phyloP scores from a whole-genome alignment of 495 filamentous ascomycete species.

The Rusavskia elegans region DNA sequence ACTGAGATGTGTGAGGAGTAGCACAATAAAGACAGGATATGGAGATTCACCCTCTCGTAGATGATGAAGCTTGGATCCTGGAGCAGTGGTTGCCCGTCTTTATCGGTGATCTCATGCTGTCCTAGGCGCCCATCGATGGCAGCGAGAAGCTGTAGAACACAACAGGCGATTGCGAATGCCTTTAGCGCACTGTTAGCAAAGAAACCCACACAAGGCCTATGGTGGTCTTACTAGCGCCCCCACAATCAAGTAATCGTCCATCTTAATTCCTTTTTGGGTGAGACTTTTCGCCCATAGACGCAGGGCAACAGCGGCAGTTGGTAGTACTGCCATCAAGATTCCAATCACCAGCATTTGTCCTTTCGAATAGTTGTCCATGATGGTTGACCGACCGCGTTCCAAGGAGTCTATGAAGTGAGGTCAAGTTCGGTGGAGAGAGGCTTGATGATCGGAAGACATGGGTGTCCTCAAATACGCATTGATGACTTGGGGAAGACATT shows the following conservation, averaged over 20 bases:
- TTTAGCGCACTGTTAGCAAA: not conserved
- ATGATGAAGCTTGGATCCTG: constrained; percentile 14
- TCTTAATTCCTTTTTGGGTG: not conserved
- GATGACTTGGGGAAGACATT: too few relatives aligned
- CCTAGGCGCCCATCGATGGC: constrained; percentile 15
- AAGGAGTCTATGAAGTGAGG: too few relatives aligned
- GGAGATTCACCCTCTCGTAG: constrained; percentile 13
- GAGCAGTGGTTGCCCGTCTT: constrained; percentile 12
- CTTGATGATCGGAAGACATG: too few relatives aligned
- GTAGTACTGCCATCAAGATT: not conserved
- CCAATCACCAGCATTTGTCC: not conserved
- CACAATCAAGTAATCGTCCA: not conserved
- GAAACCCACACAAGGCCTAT: not conserved
- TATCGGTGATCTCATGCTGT: constrained; percentile 12
- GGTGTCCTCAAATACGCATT: too few relatives aligned
- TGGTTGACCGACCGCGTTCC: not conserved
- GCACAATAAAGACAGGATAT: not conserved
- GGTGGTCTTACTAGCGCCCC: not conserved
- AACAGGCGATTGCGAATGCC: not conserved
- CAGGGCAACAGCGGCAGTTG: not conserved
- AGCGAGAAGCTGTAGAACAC: not conserved
- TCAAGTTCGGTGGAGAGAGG: too few relatives aligned
- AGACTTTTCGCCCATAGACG: not conserved
- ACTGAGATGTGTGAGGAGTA: not conserved
- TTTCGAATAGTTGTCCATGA: not conserved